These are phyloP conservation scores for Actinomucor elegans DNA, from an alignment of 371 early-diverging fungal genomes.

Conservation along the genomic window DNA sequence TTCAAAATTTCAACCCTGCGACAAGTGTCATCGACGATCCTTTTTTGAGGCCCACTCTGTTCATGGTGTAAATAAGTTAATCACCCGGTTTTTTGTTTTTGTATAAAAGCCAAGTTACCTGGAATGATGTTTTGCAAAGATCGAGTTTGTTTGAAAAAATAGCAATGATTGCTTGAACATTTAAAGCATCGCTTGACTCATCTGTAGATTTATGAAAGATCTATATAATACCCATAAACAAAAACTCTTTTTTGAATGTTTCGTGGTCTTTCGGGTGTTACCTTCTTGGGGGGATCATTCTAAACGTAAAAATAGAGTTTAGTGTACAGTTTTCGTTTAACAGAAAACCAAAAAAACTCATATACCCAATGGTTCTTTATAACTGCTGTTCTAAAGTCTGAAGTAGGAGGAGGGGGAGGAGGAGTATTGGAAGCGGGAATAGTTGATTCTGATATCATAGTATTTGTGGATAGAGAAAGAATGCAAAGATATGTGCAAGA, in stretches of 20 bases:
- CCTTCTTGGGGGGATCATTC: conserved; percentile 54
- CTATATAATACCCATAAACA: conserved; percentile 13
- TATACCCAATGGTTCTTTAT: conserved; percentile 50
- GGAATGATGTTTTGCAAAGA: conserved; percentile 4
- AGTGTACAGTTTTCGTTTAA: background rate
- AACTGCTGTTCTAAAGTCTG: conserved; percentile 44
- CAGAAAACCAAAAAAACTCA: background rate
- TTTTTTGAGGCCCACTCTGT: conserved; percentile 53
- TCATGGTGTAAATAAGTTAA: background rate
- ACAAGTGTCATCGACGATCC: conserved; percentile 62
- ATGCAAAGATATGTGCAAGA: no score
- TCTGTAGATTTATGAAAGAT: conserved; percentile 8
- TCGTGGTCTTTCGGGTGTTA: no score
- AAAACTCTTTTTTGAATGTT: no score
- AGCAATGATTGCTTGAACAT: background rate
- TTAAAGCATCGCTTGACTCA: conserved; percentile 8
- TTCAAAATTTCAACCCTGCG: conserved; percentile 51
- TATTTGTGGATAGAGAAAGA: no score
- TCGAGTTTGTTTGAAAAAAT: conserved; percentile 12
- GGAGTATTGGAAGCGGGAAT: no score
- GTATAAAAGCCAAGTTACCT: conserved; percentile 12
- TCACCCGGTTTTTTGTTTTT: no score
- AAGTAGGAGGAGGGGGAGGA: conserved; percentile 3
- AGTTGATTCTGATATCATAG: no score
- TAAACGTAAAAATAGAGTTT: conserved; percentile 1